Evolutionary conservation across 495 filamentous ascomycete species (phyloP).

Genomic region (Podospora australis): DNA sequence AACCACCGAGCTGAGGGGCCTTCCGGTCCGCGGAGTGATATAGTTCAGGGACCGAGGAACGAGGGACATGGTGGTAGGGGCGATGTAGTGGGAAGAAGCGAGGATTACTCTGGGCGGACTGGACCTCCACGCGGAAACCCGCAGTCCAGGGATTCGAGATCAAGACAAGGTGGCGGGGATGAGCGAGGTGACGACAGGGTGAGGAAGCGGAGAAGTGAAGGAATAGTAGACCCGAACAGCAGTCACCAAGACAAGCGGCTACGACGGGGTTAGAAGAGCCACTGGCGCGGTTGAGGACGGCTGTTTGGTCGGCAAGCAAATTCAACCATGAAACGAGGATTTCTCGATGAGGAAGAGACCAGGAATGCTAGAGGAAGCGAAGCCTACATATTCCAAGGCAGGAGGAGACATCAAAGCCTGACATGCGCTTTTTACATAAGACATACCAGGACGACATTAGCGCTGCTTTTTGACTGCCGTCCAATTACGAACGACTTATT

Average conservation of each 20-base stretch:
- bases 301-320: too few species aligned
- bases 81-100: slow-evolving; percentile 7
- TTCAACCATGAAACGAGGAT: too few species aligned
- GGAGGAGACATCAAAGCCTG: too few species aligned
- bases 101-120: slow-evolving; percentile 18
- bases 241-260: slow-evolving; percentile 28
- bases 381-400: too few species aligned
- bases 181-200: slow-evolving; percentile 20
- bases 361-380: too few species aligned
- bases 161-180: slow-evolving; percentile 14
- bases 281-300: not conserved
- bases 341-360: too few species aligned
- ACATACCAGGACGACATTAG: too few species aligned
- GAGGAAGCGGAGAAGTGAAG: slow-evolving; percentile 29
- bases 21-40: slow-evolving; percentile 9
- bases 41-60: slow-evolving; percentile 1
- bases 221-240: slow-evolving; percentile 11
- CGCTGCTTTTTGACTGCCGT: too few species aligned
- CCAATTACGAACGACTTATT: too few species aligned
- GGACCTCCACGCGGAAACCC: slow-evolving; percentile 17
- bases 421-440: too few species aligned
- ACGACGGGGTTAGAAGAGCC: slow-evolving; percentile 20
- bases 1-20: slow-evolving; percentile 19
- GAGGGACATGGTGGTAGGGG: slow-evolving; percentile 12
- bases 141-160: slow-evolving; percentile 20